Conservation (phyloP, 305 asterid species). For the Ruellia speciosa region DNA sequence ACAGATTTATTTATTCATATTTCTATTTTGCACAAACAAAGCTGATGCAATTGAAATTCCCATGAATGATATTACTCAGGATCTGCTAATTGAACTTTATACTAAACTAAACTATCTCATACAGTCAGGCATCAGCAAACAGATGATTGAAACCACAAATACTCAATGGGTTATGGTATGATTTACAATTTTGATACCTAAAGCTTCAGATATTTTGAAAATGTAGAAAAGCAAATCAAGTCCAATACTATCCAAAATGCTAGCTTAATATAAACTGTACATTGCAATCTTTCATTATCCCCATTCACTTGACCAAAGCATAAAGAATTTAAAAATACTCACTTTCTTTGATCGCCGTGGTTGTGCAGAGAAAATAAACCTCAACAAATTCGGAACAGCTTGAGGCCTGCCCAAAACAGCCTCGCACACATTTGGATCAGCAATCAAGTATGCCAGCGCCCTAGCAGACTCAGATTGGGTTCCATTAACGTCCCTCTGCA, state of each 20-base stretch:
- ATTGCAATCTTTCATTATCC: neutral
- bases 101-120: too few relatives aligned
- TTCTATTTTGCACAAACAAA: too few relatives aligned
- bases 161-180: neutral
- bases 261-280: neutral
- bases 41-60: too few relatives aligned
- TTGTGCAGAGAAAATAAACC: conserved; percentile 92
- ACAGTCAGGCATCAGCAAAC: too few relatives aligned
- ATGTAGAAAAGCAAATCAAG: neutral
- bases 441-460: conserved; percentile 82
- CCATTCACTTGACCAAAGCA: conserved; percentile 11
- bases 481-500: conserved; percentile 49
- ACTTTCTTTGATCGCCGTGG: conserved; percentile 68
- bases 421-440: conserved; percentile 73
- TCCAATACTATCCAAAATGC: neutral
- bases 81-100: too few relatives aligned
- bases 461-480: conserved; percentile 90
- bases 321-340: conserved; percentile 22
- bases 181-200: neutral
- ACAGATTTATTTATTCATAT: too few relatives aligned
- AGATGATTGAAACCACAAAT: neutral
- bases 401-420: conserved; percentile 72
- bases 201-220: neutral
- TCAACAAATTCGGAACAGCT: conserved; percentile 71
- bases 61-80: too few relatives aligned